Conservation (phyloP, 768 basidiomycete species). For the Botryobasidium botryosum region DNA sequence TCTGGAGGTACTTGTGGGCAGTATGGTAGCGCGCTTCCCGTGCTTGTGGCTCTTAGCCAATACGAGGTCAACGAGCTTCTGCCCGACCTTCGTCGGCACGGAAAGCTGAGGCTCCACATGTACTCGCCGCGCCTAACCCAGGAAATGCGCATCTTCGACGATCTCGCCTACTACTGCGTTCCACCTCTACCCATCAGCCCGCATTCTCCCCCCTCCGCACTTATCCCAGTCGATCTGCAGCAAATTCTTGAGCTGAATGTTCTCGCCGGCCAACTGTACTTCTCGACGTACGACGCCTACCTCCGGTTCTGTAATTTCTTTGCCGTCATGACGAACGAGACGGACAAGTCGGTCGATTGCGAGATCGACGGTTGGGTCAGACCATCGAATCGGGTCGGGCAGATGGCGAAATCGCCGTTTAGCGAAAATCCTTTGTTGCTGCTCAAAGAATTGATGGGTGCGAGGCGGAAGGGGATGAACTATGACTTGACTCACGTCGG, state of each 20-base stretch:
- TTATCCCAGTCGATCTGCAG: background rate
- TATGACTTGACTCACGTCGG: too few relatives aligned
- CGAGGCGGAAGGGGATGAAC: too few relatives aligned
- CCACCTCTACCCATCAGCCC: conserved; percentile 3
- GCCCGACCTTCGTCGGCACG: conserved; percentile 1
- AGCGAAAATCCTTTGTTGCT: too few relatives aligned
- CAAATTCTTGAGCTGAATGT: conserved; percentile 3
- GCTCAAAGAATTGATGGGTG: too few relatives aligned
- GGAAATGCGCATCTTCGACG: conserved; percentile 2
- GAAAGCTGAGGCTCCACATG: conserved; percentile 2
- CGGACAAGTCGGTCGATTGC: too few relatives aligned
- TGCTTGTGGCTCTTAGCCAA: conserved; percentile 3
- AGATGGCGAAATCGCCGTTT: too few relatives aligned
- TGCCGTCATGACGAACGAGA: too few relatives aligned
- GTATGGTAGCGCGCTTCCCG: conserved; percentile 10
- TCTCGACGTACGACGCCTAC: background rate
- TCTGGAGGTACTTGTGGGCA: background rate
- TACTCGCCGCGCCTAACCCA: conserved; percentile 4
- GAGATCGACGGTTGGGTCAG: too few relatives aligned
- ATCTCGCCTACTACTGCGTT: conserved; percentile 3
- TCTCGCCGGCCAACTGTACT: conserved; percentile 1
- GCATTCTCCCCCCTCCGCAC: too few relatives aligned
- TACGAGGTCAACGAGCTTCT: conserved; percentile 6
- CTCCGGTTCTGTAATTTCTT: too few relatives aligned
- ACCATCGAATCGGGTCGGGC: too few relatives aligned